These are phyloP conservation scores for Naganishia cerealis DNA, from an alignment of 1,284 basidiomycete species.

Conservation along the genomic window DNA sequence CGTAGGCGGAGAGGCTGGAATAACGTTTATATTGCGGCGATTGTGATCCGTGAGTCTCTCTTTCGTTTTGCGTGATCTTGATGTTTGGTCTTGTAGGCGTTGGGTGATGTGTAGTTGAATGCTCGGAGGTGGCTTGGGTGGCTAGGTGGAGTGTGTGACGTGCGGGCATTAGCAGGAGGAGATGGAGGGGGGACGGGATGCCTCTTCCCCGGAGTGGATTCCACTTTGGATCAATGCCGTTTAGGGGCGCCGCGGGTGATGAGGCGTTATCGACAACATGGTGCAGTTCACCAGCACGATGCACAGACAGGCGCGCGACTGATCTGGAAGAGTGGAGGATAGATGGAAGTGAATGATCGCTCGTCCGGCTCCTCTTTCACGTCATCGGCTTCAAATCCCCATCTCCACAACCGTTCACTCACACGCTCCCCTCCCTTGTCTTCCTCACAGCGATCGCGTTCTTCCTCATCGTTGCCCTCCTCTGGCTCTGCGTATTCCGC, in stretches of 20 bases:
- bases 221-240: too few species aligned
- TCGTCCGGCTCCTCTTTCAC: background rate
- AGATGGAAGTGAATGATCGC: background rate
- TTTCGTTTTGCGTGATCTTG: background rate
- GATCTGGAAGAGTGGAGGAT: too few species aligned
- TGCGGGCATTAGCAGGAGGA: too few species aligned
- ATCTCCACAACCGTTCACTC: background rate
- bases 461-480: conserved; percentile 4
- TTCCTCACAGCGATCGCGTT: background rate
- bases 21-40: conserved; percentile 20
- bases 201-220: too few species aligned
- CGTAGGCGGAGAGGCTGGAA: conserved; percentile 1
- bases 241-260: too few species aligned
- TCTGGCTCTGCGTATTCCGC: conserved; percentile 23
- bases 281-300: too few species aligned
- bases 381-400: background rate
- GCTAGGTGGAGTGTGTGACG: too few species aligned
- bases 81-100: background rate
- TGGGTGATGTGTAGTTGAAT: background rate
- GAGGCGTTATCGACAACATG: too few species aligned
- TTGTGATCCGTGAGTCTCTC: conserved; percentile 19
- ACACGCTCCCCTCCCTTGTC: background rate
- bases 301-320: too few species aligned
- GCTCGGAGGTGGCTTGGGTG: too few species aligned
- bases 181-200: too few species aligned